Evolutionary conservation across 2,329 filamentous ascomycete species (phyloP), one percentile per base, ranked within the genome.

Genomic region (Thermomyces lanuginosus): DNA sequence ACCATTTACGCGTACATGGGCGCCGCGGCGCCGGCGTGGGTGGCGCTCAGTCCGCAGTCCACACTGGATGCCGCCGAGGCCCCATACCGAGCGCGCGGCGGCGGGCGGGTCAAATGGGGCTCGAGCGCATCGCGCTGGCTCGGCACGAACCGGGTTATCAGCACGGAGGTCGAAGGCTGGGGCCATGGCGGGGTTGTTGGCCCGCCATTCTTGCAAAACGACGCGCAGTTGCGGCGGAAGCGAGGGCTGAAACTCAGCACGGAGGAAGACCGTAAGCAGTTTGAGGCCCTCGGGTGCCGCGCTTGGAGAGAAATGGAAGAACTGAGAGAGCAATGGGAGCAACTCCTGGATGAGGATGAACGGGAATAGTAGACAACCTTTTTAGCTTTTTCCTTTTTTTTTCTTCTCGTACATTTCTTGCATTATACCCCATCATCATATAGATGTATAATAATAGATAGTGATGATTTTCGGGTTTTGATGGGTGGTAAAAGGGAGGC

Each of bases 111-210:
- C 26, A 95, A 95, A 57, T 95, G 86, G 86, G 86, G 86, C 2
- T 78, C 76, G 16, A 67, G 70, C n/a, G 66, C 66, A 6, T 66
- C 75, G 36, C 49, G 65, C 7, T n/a, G n/a, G n/a, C 49, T 55
- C 29, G 72, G 76, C 0, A 55, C 62, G 11, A 64, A 68, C 32
- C 58, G 64, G 20, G 69, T 81, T 4, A 76, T 75, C 51, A 70
- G 71, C 42, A 91, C 83, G 1, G 81, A 92, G 50, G 75, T 92
- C 3, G 72, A 80, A 22, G 80, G 82, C 5, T 93, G 84, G 83
- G 84, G 82, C 0, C 61, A 60, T 46, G 63, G 64, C 22, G 70
- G 70, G 2, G 58, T 55, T 16, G 47, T 67, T 16, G 53, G 61
- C 0, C 76, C 72, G 39, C 47, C 43, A 41, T 52, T 58, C 21